phyloP scores from a whole-genome alignment of 225 moss, liverwort and hornwort species.

The Sphagnum tenellum region DNA sequence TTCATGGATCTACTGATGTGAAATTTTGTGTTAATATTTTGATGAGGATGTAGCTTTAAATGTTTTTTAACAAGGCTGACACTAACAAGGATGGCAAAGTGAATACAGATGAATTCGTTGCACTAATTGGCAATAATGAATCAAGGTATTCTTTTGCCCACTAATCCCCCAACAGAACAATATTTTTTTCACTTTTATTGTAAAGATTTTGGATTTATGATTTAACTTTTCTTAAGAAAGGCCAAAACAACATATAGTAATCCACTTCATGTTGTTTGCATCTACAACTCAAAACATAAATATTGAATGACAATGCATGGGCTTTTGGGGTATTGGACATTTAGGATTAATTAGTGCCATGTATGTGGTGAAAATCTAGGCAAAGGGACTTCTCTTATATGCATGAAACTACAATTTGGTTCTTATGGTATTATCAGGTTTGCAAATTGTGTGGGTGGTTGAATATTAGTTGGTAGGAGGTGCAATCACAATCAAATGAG shows the following conservation, averaged over 20 bases:
- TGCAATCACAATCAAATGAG: no score
- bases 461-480: no score
- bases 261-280: neutral
- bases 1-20: no score
- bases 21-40: no score
- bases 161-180: no score
- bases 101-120: conserved; percentile 73
- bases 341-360: conserved; percentile 69
- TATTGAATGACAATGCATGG: neutral
- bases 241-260: no score
- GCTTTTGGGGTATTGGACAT: conserved; percentile 39
- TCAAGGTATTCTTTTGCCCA: conserved; percentile 30
- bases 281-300: neutral
- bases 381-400: neutral
- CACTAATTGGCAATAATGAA: conserved; percentile 46
- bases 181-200: no score
- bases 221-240: no score
- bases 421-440: no score
- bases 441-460: no score
- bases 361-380: conserved; percentile 86
- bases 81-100: conserved; percentile 75
- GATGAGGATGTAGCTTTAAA: conserved; percentile 53
- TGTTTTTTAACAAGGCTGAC: conserved; percentile 54
- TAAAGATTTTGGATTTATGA: no score
- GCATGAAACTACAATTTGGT: no score